Percentiles rank a stretch among this genome's conserved stretches.
Evolutionary conservation across 768 basidiomycete species (phyloP).

Genomic region (Naganishia vishniacii): DNA sequence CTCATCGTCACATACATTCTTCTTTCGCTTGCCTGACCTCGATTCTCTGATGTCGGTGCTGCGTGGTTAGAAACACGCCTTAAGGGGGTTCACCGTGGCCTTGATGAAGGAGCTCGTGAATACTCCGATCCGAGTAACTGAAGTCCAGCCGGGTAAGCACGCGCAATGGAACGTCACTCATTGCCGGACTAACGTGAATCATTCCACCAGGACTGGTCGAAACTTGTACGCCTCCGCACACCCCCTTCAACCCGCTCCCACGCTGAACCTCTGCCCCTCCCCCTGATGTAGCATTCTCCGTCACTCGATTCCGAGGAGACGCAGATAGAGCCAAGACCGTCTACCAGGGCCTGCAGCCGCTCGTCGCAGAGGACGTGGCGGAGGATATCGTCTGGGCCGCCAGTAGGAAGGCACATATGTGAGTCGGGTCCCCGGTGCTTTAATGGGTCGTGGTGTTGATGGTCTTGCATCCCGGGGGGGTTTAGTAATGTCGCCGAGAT

Average conservation of each 20-base stretch:
- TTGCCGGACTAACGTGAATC: too few species aligned
- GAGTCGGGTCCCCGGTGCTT: neutral
- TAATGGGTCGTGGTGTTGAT: constrained; percentile 12
- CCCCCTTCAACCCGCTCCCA: neutral
- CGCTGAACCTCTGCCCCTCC: neutral
- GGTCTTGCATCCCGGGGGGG: neutral
- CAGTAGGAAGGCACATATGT: constrained; percentile 37
- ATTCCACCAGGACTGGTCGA: constrained; percentile 21
- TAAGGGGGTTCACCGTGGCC: constrained; percentile 76
- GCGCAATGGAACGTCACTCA: too few species aligned
- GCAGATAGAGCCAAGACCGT: constrained; percentile 74
- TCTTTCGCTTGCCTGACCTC: neutral
- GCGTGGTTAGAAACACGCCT: constrained; percentile 49
- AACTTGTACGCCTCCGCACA: constrained; percentile 4
- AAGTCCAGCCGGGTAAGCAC: constrained; percentile 79
- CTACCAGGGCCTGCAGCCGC: constrained; percentile 77
- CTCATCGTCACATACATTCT: too few species aligned
- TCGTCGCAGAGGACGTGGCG: constrained; percentile 68
- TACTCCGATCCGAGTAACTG: constrained; percentile 86
- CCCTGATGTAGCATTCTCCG: constrained; percentile 61
- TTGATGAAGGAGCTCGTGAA: constrained; percentile 82
- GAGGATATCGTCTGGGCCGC: constrained; percentile 99
- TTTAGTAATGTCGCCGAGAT: constrained; percentile 57
- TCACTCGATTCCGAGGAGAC: constrained; percentile 84
- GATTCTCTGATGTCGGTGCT: neutral